Base-by-base conservation (phyloP, 148 eudicot genomes). In the Salicornia ramosissima region DNA sequence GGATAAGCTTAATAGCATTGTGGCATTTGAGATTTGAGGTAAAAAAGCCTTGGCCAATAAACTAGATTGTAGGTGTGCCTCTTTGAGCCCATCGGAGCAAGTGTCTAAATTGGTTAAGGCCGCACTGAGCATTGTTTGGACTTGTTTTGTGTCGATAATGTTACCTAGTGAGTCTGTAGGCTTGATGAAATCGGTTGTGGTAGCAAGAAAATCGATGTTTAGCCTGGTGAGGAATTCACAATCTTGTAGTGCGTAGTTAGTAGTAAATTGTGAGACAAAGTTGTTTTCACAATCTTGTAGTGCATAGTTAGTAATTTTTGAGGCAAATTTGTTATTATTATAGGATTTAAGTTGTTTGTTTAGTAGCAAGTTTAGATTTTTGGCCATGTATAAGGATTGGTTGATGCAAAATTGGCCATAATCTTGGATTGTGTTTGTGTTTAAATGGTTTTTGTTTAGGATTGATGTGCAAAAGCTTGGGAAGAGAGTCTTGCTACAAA, bases 21-120 rank as follows among this genome's bases (percentile, higher is more conserved):
- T 68, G 19, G 34, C 68, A 42, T 76, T 64, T 14, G 54, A 21
- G 15, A 75, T 45, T 33, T 54, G 61, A 28, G 83, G 57, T 26
- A 15, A 4, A 31, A 80, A 67, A 29, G 40, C 52, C 21, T n/a
- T 55, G 12, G 31, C 31, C 13, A 68, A n/a, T n/a, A n/a, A 33
- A 11, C 6, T 58, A 36, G 72, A 56, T 42, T 36, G 40, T 31
- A 52, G 25, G 5, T 24, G 40, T 16, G 29, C 46, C 47, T 40
- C 42, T 19, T 75, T 70, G n/a, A 80, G 68, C 16, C 84, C 84
- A 18, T 80, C 78, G 3, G 34, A 75, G 52, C 86, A 83, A 29
- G 86, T 83, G 39, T 78, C 39, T 24, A 74, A 61, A 26, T 83
- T 80, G 19, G 86, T 83, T 15, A 83, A 5, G 25, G 73, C 47